phyloP scores from a whole-genome alignment of 2,329 filamentous ascomycete genomes.

The Nemania abortiva region DNA sequence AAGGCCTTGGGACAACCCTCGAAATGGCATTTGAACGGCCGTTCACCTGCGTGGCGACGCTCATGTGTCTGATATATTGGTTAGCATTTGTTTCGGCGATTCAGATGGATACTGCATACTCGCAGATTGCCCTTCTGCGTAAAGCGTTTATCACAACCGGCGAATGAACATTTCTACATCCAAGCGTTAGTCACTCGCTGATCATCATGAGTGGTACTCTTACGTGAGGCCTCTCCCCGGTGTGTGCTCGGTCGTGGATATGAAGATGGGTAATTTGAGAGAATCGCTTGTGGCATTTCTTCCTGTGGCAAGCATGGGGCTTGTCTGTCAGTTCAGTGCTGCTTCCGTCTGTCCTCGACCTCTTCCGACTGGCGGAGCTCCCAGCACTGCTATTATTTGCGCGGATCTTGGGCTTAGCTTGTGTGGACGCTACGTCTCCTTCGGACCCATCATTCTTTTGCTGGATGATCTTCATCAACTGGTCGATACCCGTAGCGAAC shows the following conservation, averaged over 20 bases:
- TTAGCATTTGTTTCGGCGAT: constrained; percentile 32
- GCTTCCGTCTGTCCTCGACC: constrained; percentile 27
- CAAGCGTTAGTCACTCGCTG: constrained; percentile 21
- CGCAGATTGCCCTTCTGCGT: constrained; percentile 93
- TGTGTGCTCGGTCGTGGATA: constrained; percentile 89
- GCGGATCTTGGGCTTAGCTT: constrained; percentile 18
- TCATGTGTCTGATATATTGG: constrained; percentile 77
- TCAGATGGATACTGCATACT: constrained; percentile 59
- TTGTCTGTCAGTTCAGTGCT: constrained; percentile 43
- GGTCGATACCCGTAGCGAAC: constrained; percentile 87
- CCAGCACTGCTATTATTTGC: constrained; percentile 26
- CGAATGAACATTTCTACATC: constrained; percentile 41
- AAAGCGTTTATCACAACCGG: constrained; percentile 75
- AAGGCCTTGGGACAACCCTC: constrained; percentile 78
- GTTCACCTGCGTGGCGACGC: constrained; percentile 87
- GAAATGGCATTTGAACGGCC: constrained; percentile 77
- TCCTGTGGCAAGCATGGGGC: constrained; percentile 79
- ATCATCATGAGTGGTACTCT: constrained; percentile 53
- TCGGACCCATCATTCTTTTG: constrained; percentile 61
- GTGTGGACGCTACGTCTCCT: constrained; percentile 35
- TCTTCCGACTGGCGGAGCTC: constrained; percentile 51
- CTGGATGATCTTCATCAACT: constrained; percentile 90
- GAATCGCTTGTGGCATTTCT: constrained; percentile 84
- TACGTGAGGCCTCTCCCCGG: constrained; percentile 90
- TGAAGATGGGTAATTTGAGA: constrained; percentile 93